These are phyloP conservation scores for Nemania sp. DNA, from an alignment of 2,329 filamentous ascomycete genomes.

Conservation along the genomic window DNA sequence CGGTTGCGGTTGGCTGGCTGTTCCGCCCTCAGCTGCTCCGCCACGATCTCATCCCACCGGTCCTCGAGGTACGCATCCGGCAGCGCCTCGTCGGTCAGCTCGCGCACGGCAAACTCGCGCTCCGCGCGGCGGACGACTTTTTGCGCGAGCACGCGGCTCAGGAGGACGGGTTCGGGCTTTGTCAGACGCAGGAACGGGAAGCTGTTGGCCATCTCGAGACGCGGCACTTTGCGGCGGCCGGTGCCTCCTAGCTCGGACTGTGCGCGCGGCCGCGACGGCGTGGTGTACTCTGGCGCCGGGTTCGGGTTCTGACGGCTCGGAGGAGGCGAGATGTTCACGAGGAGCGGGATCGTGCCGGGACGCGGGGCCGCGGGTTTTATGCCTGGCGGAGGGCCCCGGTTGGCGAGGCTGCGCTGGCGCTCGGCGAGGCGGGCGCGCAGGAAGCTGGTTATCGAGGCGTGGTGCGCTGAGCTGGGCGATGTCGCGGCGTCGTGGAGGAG, in stretches of 20 bases:
- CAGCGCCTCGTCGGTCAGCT: conserved; percentile 51
- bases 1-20: conserved; percentile 6
- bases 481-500: conserved; percentile 41
- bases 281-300: conserved; percentile 59
- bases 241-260: conserved; percentile 60
- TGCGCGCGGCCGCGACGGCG: conserved; percentile 61
- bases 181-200: conserved; percentile 74
- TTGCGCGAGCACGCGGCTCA: conserved; percentile 69
- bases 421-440: conserved; percentile 55
- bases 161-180: conserved; percentile 71
- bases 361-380: conserved; percentile 38
- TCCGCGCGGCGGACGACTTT: conserved; percentile 60
- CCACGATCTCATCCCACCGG: conserved; percentile 53
- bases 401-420: conserved; percentile 39
- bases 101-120: conserved; percentile 53
- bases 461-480: conserved; percentile 45
- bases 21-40: conserved; percentile 29
- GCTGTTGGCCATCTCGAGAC: conserved; percentile 64
- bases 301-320: conserved; percentile 53
- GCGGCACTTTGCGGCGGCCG: conserved; percentile 67
- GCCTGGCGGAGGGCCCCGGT: conserved; percentile 10
- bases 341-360: conserved; percentile 47
- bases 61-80: conserved; percentile 53
- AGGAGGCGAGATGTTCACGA: conserved; percentile 47
- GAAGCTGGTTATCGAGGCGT: conserved; percentile 57